These are phyloP conservation scores for Hamamelis virginiana DNA, from an alignment of 164 flowering plant genomes.

Conservation along the genomic window DNA sequence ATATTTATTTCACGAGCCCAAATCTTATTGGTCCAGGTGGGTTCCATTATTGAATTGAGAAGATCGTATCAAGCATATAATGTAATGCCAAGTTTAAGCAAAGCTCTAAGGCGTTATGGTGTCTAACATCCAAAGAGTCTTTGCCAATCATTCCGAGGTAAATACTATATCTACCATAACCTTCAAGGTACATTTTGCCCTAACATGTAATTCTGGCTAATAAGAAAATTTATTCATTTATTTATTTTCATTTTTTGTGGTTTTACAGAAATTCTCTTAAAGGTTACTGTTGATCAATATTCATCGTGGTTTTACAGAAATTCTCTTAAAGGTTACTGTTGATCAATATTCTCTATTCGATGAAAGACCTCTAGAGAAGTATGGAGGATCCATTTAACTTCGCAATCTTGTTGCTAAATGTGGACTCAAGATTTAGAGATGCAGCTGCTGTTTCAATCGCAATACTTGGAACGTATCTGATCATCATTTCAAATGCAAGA, in stretches of 20 bases:
- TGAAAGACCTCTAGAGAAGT: background rate
- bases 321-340: background rate
- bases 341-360: background rate
- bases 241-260: too few species aligned
- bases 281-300: background rate
- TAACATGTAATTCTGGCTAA: background rate
- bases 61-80: slow-evolving; percentile 98
- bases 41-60: slow-evolving; percentile 93
- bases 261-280: background rate
- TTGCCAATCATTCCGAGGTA: background rate
- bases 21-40: slow-evolving; percentile 57
- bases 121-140: slow-evolving; percentile 24
- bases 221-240: background rate
- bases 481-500: background rate
- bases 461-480: background rate
- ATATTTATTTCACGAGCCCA: background rate
- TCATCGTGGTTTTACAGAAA: background rate
- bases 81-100: slow-evolving; percentile 91
- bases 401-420: background rate
- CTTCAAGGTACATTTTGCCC: background rate
- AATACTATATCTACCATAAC: background rate
- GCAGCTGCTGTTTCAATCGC: background rate
- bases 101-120: slow-evolving; percentile 80
- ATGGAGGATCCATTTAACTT: background rate
- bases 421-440: background rate